phyloP scores from a whole-genome alignment of 2,329 filamentous ascomycete species.

The Fusarium incarnatum region DNA sequence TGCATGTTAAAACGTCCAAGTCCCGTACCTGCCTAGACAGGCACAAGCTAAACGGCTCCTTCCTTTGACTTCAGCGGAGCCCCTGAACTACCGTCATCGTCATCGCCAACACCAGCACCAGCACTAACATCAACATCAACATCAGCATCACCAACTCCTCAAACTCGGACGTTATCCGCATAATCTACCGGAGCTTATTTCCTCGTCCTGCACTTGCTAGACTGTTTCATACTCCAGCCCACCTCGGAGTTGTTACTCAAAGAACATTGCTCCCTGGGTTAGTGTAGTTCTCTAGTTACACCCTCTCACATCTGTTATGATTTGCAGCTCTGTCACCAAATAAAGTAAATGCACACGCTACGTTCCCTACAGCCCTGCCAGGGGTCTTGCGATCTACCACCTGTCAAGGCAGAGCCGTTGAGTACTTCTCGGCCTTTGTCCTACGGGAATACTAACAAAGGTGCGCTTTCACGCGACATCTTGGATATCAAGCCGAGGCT shows the following conservation, averaged over 20 bases:
- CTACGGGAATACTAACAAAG: constrained; percentile 6
- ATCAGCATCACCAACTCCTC: constrained; percentile 25
- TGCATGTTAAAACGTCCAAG: constrained; percentile 6
- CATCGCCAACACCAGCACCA: constrained; percentile 13
- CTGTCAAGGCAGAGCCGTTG: constrained; percentile 27
- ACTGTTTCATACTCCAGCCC: constrained; percentile 20
- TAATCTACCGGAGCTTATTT: constrained; percentile 17
- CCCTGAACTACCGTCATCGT: constrained; percentile 24
- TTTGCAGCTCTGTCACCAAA: constrained; percentile 36
- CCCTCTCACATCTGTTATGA: constrained; percentile 22
- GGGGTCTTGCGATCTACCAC: constrained; percentile 35
- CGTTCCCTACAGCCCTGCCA: constrained; percentile 24
- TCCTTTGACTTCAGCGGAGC: constrained; percentile 21
- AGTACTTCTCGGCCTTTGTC: constrained; percentile 6
- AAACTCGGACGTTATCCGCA: constrained; percentile 42
- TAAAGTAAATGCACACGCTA: constrained; percentile 6
- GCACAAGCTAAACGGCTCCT: constrained; percentile 19
- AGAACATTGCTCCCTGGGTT: constrained; percentile 31
- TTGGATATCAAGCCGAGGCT: constrained; percentile 36
- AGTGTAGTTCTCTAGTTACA: constrained; percentile 21
- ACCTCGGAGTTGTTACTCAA: constrained; percentile 24
- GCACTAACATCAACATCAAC: constrained; percentile 2
- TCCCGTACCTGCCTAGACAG: constrained; percentile 6
- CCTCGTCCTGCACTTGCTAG: constrained; percentile 12
- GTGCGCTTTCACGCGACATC: constrained; percentile 31